Conservation (phyloP, 2,329 filamentous ascomycete genomes). For the Rhytidhysteron rufulum region DNA sequence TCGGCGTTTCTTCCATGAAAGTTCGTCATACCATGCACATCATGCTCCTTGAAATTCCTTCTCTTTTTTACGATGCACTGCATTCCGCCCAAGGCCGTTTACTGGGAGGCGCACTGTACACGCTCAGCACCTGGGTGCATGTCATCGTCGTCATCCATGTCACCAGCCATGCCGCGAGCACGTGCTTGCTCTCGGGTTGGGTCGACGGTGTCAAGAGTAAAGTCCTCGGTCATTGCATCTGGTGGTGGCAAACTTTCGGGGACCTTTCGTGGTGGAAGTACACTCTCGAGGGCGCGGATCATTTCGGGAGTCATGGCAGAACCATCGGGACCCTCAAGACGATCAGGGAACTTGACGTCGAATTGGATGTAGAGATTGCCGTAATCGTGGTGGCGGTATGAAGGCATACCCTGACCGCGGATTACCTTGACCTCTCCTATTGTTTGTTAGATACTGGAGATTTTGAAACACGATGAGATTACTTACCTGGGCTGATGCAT, state of each 20-base stretch:
- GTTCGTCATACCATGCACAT: too few species aligned
- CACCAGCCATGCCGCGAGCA: slow-evolving; percentile 61
- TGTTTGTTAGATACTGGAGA: slow-evolving; percentile 16
- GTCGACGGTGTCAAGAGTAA: slow-evolving; percentile 81
- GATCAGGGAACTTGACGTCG: slow-evolving; percentile 87
- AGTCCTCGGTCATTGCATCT: slow-evolving; percentile 90
- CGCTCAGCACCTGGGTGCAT: slow-evolving; percentile 65
- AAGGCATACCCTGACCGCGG: slow-evolving; percentile 96
- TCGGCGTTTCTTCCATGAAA: too few species aligned
- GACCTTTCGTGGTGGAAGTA: slow-evolving; percentile 68
- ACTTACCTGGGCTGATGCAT: slow-evolving; percentile 85
- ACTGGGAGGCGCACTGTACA: slow-evolving; percentile 85
- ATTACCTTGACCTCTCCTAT: slow-evolving; percentile 88
- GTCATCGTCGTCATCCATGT: slow-evolving; percentile 59
- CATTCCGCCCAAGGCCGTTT: too few species aligned
- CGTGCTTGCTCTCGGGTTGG: slow-evolving; percentile 58
- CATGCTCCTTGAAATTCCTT: too few species aligned
- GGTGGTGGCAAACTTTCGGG: slow-evolving; percentile 64
- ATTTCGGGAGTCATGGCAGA: slow-evolving; percentile 56
- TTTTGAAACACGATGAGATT: background rate
- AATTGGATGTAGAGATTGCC: slow-evolving; percentile 98
- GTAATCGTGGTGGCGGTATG: slow-evolving; percentile 87
- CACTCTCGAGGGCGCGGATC: slow-evolving; percentile 74
- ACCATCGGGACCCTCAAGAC: slow-evolving; percentile 41
- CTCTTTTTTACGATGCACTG: too few species aligned